Percentiles rank a stretch among this genome's conserved stretches.
phyloP scores from a whole-genome alignment of 192 early-diverging fungal species.

The Coemansia sp. region DNA sequence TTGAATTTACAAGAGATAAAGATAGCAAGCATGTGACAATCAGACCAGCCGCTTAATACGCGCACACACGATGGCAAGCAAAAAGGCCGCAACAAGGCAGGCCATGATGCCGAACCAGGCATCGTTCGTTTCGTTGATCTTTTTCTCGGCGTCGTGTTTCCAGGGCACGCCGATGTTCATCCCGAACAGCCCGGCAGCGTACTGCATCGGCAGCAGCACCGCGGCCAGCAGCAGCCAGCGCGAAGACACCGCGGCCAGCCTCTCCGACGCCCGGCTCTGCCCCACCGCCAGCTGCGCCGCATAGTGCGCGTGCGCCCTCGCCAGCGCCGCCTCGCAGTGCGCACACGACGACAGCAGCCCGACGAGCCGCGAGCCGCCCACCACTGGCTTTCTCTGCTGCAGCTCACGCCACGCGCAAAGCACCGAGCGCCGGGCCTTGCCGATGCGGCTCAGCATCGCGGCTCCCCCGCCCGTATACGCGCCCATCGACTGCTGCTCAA shows the following conservation, averaged over 20 bases:
- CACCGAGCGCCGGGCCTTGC: constrained; percentile 70
- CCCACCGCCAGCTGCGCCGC: constrained; percentile 79
- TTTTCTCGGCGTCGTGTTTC: constrained; percentile 36
- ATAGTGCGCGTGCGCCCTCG: constrained; percentile 77
- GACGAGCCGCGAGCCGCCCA: constrained; percentile 42
- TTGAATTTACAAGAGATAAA: background rate
- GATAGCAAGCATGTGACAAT: constrained; percentile 6
- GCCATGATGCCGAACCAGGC: constrained; percentile 64
- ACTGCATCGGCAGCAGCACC: constrained; percentile 62
- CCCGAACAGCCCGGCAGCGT: constrained; percentile 65
- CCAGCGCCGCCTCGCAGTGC: constrained; percentile 75
- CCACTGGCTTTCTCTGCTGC: constrained; percentile 62
- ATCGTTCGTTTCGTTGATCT: constrained; percentile 17
- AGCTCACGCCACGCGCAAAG: constrained; percentile 69
- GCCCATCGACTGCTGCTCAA: constrained; percentile 13
- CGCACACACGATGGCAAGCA: constrained; percentile 21
- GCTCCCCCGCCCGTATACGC: constrained; percentile 25
- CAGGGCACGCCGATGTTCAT: constrained; percentile 69
- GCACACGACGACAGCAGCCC: constrained; percentile 67
- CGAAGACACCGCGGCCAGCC: constrained; percentile 32
- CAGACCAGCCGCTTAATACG: constrained; percentile 11
- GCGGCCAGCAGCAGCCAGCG: constrained; percentile 31
- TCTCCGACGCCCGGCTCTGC: constrained; percentile 59
- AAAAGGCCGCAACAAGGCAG: constrained; percentile 35
- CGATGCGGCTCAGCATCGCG: constrained; percentile 77